Percentiles rank a stretch among this genome's conserved stretches.
These are phyloP conservation scores for Trichosporon asahii DNA, from an alignment of 1,284 basidiomycete genomes.

Conservation along the genomic window DNA sequence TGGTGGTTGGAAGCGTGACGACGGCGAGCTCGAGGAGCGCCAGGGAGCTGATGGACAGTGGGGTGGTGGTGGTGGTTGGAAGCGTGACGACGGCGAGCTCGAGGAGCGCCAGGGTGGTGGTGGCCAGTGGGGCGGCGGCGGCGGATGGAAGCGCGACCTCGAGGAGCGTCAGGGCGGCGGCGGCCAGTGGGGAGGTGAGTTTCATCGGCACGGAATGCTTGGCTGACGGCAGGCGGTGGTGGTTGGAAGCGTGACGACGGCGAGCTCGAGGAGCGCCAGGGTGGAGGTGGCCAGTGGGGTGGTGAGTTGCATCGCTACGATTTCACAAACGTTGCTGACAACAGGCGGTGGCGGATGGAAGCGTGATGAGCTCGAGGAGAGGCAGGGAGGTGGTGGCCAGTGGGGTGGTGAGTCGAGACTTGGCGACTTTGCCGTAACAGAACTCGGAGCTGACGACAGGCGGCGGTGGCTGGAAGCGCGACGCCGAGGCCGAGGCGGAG, in stretches of 20 bases:
- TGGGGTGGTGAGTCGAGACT: neutral
- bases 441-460: neutral
- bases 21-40: constrained; percentile 5
- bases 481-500: neutral
- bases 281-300: neutral
- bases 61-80: neutral
- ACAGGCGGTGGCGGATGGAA: constrained; percentile 6
- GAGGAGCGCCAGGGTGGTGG: constrained; percentile 1
- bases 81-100: neutral
- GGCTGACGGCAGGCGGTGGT: constrained; percentile 1
- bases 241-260: constrained; percentile 1
- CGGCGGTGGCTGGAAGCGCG: neutral
- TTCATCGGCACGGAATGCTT: neutral
- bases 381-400: neutral
- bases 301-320: neutral
- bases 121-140: neutral
- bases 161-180: neutral
- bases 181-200: constrained; percentile 5
- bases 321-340: neutral
- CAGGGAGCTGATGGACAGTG: neutral
- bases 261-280: neutral
- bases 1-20: neutral
- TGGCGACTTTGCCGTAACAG: neutral
- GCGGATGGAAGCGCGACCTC: neutral
- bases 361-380: neutral